Base-by-base conservation (phyloP, 176 grass and related monocot species). In the Oryza brachyantha region DNA sequence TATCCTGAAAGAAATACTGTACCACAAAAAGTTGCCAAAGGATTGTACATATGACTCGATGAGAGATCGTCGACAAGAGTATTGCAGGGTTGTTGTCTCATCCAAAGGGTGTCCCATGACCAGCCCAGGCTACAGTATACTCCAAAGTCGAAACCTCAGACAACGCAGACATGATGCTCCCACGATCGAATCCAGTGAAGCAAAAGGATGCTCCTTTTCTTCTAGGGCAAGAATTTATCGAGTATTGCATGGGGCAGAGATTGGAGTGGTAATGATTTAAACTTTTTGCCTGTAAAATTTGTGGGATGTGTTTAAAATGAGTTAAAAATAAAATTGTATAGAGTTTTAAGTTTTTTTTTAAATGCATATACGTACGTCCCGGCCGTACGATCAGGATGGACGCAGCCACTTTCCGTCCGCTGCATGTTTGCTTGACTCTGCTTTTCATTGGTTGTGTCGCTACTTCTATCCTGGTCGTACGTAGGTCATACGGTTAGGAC, bases 201-300 rank as follows among this genome's bases (percentile, higher is more conserved):
- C 37, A 70, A 32, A 14, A 14, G 29, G 28, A 54, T 41, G 37
- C 7, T 1, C 27, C 43, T 29, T 83, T 74, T 66, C 70, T 55
- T 74, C 24, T 1, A 22, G 7, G 55, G 8, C 73, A 77, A 84
- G 73, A 60, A 67, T 69, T 61, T 68, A 76, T 77, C n/a, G 28
- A 41, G 64, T 38, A n/a, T n/a, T 3, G 5, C 38, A 52, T 52
- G 48, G 48, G 19, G 14, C 14, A 13, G 14, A 46, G 43, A 5
- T n/a, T n/a, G n/a, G n/a, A n/a, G n/a, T 26, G 52, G 10, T 5
- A 48, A 69, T 35, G 14, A 84, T 84, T 60, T 32, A 12, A 50
- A 6, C 35, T n/a, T n/a, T n/a, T n/a, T n/a, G n/a, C n/a, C n/a
- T n/a, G n/a, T n/a, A n/a, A n/a, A n/a, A n/a, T n/a, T n/a, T n/a